A percentile compares a stretch with the other conserved stretches of the same genome.
phyloP scores from a whole-genome alignment of 2,329 filamentous ascomycete genomes.

The Colletotrichum theobromicola region DNA sequence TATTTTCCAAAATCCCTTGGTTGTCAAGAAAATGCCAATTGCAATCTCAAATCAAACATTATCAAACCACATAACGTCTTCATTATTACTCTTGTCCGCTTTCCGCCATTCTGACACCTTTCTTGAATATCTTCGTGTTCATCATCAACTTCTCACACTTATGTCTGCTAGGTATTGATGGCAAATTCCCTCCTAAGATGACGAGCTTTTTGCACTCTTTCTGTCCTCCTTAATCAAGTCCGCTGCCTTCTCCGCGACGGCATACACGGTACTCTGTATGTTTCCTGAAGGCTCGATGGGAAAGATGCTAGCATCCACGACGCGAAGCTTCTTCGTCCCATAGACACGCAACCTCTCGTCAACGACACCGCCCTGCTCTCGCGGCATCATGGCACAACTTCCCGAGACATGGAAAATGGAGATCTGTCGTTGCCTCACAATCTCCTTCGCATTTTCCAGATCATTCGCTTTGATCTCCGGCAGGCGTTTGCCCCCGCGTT shows the following conservation, averaged over 20 bases:
- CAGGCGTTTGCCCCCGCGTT: conserved; percentile 39
- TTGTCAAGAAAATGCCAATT: too few species aligned
- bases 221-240: conserved; percentile 34
- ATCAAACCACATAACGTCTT: neutral
- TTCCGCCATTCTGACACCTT: too few species aligned
- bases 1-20: too few species aligned
- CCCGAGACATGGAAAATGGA: conserved; percentile 52
- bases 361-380: conserved; percentile 49
- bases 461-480: conserved; percentile 33
- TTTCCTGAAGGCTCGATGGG: conserved; percentile 45
- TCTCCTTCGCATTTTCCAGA: conserved; percentile 39
- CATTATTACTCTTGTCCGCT: neutral
- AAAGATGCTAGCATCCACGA: conserved; percentile 51
- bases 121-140: too few species aligned
- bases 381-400: conserved; percentile 54
- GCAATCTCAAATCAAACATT: neutral
- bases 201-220: neutral
- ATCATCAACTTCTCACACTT: too few species aligned
- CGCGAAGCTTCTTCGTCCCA: conserved; percentile 45
- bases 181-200: neutral
- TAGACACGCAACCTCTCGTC: conserved; percentile 46
- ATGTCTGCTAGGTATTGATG: neutral
- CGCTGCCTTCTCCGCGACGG: conserved; percentile 44
- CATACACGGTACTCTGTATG: conserved; percentile 33
- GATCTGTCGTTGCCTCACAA: conserved; percentile 37